phyloP scores from a whole-genome alignment of 345 rosid genomes.

The Aurinia saxatilis region DNA sequence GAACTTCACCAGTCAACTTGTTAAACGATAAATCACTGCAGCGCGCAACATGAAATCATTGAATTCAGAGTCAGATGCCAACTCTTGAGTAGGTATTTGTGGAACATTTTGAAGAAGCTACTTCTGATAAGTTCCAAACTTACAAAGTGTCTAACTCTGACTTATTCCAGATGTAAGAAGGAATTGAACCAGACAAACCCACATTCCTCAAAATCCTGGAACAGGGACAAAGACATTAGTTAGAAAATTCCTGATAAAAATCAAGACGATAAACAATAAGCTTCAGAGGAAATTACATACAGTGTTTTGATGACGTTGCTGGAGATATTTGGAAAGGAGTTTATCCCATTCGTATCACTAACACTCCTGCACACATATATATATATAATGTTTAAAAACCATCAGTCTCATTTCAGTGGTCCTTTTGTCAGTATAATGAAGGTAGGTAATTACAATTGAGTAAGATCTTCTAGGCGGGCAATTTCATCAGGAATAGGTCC shows the following conservation, averaged over 20 bases:
- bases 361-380: constrained; percentile 35
- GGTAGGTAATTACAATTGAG: constrained; percentile 26
- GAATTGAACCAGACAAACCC: constrained; percentile 20
- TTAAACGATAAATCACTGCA: constrained; percentile 26
- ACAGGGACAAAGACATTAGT: not conserved
- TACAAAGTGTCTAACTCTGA: not conserved
- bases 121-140: not conserved
- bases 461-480: constrained; percentile 25
- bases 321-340: constrained; percentile 34
- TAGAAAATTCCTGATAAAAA: not conserved
- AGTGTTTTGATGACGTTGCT: constrained; percentile 14
- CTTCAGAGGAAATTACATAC: not conserved
- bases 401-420: not conserved
- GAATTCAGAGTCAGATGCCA: not conserved
- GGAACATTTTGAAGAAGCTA: not conserved
- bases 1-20: constrained; percentile 20
- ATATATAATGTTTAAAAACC: not conserved
- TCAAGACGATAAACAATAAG: not conserved
- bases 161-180: constrained; percentile 16
- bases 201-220: constrained; percentile 26
- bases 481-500: constrained; percentile 44
- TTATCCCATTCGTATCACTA: constrained; percentile 32
- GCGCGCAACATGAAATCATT: not conserved
- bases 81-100: not conserved
- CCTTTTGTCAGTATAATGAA: not conserved